Evolutionary conservation across 441 rosid genomes (phyloP).

Genomic region (Omphalea diandra): DNA sequence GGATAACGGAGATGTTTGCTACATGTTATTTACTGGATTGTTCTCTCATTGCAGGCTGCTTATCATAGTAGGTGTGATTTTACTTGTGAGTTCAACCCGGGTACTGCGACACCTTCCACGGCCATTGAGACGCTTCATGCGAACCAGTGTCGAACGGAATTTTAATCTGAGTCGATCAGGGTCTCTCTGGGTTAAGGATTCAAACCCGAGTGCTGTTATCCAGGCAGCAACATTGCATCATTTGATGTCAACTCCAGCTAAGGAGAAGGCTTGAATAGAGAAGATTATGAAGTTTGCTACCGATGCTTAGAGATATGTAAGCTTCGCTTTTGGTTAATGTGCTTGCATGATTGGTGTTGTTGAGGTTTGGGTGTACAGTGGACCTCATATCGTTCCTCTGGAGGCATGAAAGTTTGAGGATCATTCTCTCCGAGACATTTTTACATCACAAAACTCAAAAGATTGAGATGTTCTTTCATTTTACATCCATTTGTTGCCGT

Average conservation of each 20-base stretch:
- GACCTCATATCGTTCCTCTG: too few relatives aligned
- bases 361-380: slow-evolving; percentile 25
- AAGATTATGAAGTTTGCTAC: not conserved
- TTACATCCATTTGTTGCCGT: not conserved
- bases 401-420: slow-evolving; percentile 26
- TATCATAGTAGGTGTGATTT: slow-evolving; percentile 72
- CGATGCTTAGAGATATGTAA: not conserved
- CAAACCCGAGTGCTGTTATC: slow-evolving; percentile 80
- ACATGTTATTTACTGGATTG: not conserved
- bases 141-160: slow-evolving; percentile 42
- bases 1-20: not conserved
- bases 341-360: not conserved
- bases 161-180: slow-evolving; percentile 48
- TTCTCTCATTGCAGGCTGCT: slow-evolving; percentile 57
- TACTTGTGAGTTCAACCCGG: slow-evolving; percentile 83
- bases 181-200: slow-evolving; percentile 51
- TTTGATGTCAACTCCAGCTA: slow-evolving; percentile 58
- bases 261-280: slow-evolving; percentile 63
- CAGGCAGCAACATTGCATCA: slow-evolving; percentile 91
- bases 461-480: not conserved
- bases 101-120: slow-evolving; percentile 59
- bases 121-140: slow-evolving; percentile 42
- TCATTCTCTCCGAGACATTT: slow-evolving; percentile 23
- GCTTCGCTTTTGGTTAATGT: not conserved
- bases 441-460: not conserved